Evolutionary conservation across 2,329 filamentous ascomycete species (phyloP).

Genomic region (Diaporthe longicolla): DNA sequence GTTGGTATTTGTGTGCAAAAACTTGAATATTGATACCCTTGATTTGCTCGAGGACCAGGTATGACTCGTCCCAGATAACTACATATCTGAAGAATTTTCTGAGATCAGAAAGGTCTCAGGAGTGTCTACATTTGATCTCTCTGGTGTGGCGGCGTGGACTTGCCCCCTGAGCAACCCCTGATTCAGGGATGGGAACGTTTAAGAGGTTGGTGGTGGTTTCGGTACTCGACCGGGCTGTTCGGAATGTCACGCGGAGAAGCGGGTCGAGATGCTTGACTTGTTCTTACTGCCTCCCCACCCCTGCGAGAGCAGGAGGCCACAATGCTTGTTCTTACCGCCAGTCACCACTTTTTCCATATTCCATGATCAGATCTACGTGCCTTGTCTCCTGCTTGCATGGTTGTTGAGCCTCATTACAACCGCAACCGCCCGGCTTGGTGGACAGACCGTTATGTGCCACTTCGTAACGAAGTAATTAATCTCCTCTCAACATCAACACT

Average conservation of each 20-base stretch:
- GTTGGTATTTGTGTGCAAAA: slow-evolving; percentile 12
- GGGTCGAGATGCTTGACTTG: slow-evolving; percentile 19
- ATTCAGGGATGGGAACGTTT: slow-evolving; percentile 11
- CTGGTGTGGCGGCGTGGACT: not conserved
- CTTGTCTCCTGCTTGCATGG: not conserved
- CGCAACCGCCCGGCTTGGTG: not conserved
- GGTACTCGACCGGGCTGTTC: slow-evolving; percentile 18
- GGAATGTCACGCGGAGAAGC: slow-evolving; percentile 22
- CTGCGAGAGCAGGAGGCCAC: not conserved
- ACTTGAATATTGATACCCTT: slow-evolving; percentile 29
- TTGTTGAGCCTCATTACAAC: not conserved
- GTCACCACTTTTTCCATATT: slow-evolving; percentile 2
- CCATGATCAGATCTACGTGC: not conserved
- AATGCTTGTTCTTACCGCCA: not conserved
- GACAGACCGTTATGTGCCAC: too few relatives aligned
- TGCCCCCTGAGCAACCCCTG: slow-evolving; percentile 6
- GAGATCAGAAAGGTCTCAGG: not conserved
- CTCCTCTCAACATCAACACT: not conserved
- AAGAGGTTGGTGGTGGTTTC: not conserved
- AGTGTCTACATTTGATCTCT: not conserved
- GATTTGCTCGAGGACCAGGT: not conserved
- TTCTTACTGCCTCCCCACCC: slow-evolving; percentile 1
- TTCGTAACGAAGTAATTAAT: not conserved
- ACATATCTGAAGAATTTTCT: not conserved
- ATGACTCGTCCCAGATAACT: not conserved